phyloP scores from a whole-genome alignment of 202 grass and related monocot species.

The Eragrostis tef region DNA sequence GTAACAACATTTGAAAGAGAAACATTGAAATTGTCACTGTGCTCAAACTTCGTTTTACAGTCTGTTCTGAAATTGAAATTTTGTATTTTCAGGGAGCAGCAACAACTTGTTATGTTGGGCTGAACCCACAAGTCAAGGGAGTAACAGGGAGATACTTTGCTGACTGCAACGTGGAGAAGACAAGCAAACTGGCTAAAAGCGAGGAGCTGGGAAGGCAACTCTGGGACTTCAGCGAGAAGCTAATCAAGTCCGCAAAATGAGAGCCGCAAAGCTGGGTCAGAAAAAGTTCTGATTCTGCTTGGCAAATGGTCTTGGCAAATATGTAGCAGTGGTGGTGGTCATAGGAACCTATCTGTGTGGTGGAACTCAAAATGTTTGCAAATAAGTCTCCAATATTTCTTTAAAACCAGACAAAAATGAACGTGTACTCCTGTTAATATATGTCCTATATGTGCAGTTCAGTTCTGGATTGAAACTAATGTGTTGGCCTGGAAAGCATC shows the following conservation, averaged over 20 bases:
- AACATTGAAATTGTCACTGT: neutral
- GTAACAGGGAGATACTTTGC: conserved; percentile 79
- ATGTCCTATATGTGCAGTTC: neutral
- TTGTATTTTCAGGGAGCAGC: conserved; percentile 73
- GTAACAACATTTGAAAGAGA: neutral
- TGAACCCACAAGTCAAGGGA: conserved; percentile 68
- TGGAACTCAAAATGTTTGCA: conserved; percentile 32
- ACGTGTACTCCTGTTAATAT: conserved; percentile 37
- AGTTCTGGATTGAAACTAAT: conserved; percentile 26
- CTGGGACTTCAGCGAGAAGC: conserved; percentile 81
- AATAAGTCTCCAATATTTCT: conserved; percentile 36
- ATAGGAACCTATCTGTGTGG: conserved; percentile 32
- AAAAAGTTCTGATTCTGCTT: conserved; percentile 14
- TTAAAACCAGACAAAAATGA: conserved; percentile 9
- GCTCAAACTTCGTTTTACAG: neutral
- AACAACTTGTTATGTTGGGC: conserved; percentile 76
- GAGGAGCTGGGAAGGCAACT: conserved; percentile 58
- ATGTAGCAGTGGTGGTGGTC: conserved; percentile 29
- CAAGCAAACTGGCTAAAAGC: conserved; percentile 32
- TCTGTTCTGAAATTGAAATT: conserved; percentile 13
- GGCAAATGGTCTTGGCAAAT: conserved; percentile 14
- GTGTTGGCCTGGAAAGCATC: neutral
- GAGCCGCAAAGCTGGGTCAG: conserved; percentile 9
- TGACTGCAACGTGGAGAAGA: conserved; percentile 85
- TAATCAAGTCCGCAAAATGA: conserved; percentile 67